These are phyloP conservation scores for Trametes sanguinea DNA, from an alignment of 768 basidiomycete genomes.

Conservation along the genomic window DNA sequence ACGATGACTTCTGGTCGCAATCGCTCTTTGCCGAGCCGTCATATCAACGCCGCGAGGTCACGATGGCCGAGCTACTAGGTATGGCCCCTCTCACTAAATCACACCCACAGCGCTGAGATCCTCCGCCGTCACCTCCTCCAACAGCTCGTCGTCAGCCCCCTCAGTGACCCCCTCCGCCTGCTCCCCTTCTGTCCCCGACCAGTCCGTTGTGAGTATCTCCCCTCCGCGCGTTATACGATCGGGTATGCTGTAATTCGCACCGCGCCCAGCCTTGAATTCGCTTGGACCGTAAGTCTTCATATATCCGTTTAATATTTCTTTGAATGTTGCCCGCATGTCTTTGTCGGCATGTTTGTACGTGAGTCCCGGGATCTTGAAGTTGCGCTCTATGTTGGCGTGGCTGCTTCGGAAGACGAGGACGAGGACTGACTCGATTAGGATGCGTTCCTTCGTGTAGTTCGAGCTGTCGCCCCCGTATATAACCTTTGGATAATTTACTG, in stretches of 20 bases:
- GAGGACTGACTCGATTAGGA: constrained; percentile 38
- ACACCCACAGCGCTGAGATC: constrained; percentile 1
- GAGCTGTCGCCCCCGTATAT: constrained; percentile 39
- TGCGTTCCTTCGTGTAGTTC: constrained; percentile 35
- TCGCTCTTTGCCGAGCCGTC: too few species aligned
- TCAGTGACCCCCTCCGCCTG: background rate
- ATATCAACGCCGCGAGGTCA: too few species aligned
- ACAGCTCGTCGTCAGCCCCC: background rate
- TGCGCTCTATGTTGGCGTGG: constrained; percentile 5
- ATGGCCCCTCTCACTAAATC: background rate
- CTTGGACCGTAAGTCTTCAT: background rate
- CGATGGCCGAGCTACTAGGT: background rate
- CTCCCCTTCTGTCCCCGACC: background rate
- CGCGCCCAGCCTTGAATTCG: background rate
- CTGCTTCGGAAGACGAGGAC: constrained; percentile 37
- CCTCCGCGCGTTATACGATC: background rate
- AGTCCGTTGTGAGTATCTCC: background rate
- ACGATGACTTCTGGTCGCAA: too few species aligned
- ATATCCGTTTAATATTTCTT: background rate
- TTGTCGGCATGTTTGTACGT: background rate
- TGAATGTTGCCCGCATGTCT: constrained; percentile 11
- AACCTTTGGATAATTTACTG: constrained; percentile 22
- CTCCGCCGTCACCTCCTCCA: background rate
- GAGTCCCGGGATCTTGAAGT: background rate
- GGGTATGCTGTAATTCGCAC: background rate